Conservation (phyloP, 257 asterid species). For the Solanum tarijense region DNA sequence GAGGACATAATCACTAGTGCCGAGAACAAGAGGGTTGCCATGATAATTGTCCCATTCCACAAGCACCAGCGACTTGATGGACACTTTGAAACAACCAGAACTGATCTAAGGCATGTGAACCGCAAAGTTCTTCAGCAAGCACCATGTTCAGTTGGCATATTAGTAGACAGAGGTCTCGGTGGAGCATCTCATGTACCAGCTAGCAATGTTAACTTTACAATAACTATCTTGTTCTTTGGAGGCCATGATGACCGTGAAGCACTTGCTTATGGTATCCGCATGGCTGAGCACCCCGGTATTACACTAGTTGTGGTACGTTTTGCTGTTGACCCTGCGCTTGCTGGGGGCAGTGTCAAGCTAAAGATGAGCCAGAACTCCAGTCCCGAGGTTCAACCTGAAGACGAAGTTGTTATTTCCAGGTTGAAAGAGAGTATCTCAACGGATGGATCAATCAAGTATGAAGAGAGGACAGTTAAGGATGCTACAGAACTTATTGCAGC, state of each 20-base stretch:
- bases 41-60: conserved; percentile 59
- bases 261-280: conserved; percentile 43
- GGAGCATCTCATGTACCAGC: conserved; percentile 50
- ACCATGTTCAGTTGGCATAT: conserved; percentile 58
- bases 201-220: conserved; percentile 37
- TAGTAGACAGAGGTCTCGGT: conserved; percentile 68
- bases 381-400: conserved; percentile 15
- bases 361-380: conserved; percentile 9
- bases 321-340: conserved; percentile 10
- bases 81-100: conserved; percentile 46
- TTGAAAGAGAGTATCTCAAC: conserved; percentile 19
- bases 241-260: conserved; percentile 69
- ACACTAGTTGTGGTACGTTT: conserved; percentile 30
- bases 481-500: conserved; percentile 18
- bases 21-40: conserved; percentile 32
- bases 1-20: conserved; percentile 55
- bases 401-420: conserved; percentile 26
- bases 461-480: conserved; percentile 27
- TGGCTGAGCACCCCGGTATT: conserved; percentile 69
- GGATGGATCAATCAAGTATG: conserved; percentile 32
- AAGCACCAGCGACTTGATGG: conserved; percentile 58
- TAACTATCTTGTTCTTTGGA: conserved; percentile 46
- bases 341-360: conserved; percentile 15
- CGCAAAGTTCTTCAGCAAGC: conserved; percentile 50
- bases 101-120: conserved; percentile 41